Conservation (phyloP, 495 filamentous ascomycete species). For the Clohesyomyces aquaticus region DNA sequence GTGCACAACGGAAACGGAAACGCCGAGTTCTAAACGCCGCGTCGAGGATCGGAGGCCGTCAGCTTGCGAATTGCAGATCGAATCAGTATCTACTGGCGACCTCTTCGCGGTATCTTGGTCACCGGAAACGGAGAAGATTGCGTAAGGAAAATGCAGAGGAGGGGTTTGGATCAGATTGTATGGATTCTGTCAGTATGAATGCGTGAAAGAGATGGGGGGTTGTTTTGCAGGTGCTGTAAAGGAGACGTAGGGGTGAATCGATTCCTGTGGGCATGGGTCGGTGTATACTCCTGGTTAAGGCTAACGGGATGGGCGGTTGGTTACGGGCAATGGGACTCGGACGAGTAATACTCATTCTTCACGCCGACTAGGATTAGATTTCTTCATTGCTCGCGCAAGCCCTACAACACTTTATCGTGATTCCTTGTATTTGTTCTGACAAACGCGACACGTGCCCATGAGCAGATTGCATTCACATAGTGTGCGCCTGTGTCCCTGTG, state of each 20-base stretch:
- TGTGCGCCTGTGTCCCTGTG: background rate
- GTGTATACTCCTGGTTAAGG: no score
- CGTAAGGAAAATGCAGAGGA: constrained; percentile 1
- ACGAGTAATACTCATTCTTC: constrained; percentile 4
- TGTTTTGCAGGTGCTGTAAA: background rate
- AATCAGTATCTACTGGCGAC: constrained; percentile 10
- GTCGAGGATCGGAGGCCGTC: constrained; percentile 30
- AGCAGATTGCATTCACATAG: background rate
- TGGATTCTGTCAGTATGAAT: background rate
- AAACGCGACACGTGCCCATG: no score
- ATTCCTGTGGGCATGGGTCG: background rate
- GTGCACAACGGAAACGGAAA: constrained; percentile 44
- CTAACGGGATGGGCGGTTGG: no score
- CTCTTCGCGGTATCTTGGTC: constrained; percentile 30
- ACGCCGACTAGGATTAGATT: constrained; percentile 11
- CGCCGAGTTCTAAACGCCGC: constrained; percentile 41
- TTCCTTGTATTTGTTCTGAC: background rate
- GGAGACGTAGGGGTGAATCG: background rate
- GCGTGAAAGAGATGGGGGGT: background rate
- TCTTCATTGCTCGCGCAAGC: constrained; percentile 33
- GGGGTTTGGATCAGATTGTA: constrained; percentile 27
- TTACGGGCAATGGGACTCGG: background rate
- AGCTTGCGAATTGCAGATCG: constrained; percentile 6
- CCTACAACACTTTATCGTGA: constrained; percentile 10
- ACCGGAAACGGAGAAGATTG: constrained; percentile 35